phyloP scores from a whole-genome alignment of 345 rosid species.

The Gossypium bickii region DNA sequence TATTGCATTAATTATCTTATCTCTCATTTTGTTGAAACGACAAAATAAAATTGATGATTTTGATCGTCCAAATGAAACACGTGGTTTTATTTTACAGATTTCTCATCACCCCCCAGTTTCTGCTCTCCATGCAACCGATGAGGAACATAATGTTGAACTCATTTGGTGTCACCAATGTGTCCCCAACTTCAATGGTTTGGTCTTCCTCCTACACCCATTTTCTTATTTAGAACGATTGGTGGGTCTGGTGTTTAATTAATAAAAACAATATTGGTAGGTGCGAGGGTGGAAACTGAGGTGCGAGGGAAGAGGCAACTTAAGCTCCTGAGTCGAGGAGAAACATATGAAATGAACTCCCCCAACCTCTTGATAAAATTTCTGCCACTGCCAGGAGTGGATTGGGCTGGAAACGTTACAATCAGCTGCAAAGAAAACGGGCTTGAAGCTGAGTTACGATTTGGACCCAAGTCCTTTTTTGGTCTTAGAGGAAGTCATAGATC shows the following conservation, averaged over 20 bases:
- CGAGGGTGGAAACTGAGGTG: slow-evolving; percentile 64
- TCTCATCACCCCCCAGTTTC: slow-evolving; percentile 90
- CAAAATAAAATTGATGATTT: too few species aligned
- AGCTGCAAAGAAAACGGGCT: slow-evolving; percentile 58
- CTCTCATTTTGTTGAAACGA: too few species aligned
- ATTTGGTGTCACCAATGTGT: slow-evolving; percentile 60
- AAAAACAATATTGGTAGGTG: slow-evolving; percentile 30
- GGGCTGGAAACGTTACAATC: slow-evolving; percentile 61
- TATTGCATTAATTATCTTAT: too few species aligned
- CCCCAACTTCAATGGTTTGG: slow-evolving; percentile 58
- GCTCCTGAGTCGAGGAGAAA: slow-evolving; percentile 52
- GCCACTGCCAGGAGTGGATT: slow-evolving; percentile 53
- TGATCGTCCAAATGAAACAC: too few species aligned
- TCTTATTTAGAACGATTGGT: neutral
- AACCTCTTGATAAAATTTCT: slow-evolving; percentile 56
- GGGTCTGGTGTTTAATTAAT: neutral
- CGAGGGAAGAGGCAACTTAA: slow-evolving; percentile 59
- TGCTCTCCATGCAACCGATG: slow-evolving; percentile 81
- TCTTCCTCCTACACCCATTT: neutral
- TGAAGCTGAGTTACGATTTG: slow-evolving; percentile 54
- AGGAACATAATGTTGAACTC: slow-evolving; percentile 51
- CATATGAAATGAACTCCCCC: slow-evolving; percentile 77
- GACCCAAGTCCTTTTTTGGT: slow-evolving; percentile 36
- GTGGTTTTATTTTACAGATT: slow-evolving; percentile 33
- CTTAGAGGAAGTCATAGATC: slow-evolving; percentile 37